Conservation (phyloP, 2,329 filamentous ascomycete species). For the Fonsecaea erecta region DNA sequence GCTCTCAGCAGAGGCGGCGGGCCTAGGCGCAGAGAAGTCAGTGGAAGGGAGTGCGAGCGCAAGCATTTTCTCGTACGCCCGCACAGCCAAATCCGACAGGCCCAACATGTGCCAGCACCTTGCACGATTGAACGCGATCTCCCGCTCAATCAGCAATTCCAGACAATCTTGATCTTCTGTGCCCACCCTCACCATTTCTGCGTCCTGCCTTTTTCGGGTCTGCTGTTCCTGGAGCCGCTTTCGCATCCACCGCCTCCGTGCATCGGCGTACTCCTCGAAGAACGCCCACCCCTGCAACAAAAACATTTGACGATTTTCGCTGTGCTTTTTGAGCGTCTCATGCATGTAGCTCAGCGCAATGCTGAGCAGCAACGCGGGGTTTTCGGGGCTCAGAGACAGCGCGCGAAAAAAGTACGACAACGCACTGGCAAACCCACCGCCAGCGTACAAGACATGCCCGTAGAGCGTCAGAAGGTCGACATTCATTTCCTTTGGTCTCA, state of each 20-base stretch:
- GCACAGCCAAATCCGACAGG: conserved; percentile 71
- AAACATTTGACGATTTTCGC: conserved; percentile 86
- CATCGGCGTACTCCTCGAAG: conserved; percentile 72
- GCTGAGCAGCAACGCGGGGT: conserved; percentile 74
- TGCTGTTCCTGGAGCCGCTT: background rate
- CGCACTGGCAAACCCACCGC: conserved; percentile 80
- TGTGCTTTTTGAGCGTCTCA: conserved; percentile 84
- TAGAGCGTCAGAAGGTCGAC: conserved; percentile 84
- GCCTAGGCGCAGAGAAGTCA: background rate
- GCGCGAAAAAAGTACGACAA: conserved; percentile 86
- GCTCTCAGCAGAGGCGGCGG: background rate
- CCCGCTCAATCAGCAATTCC: conserved; percentile 44
- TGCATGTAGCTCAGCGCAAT: conserved; percentile 86
- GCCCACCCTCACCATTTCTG: background rate
- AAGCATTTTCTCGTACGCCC: conserved; percentile 69
- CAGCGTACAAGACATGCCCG: conserved; percentile 84
- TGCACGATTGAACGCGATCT: conserved; percentile 81
- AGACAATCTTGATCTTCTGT: background rate
- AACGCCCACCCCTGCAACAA: conserved; percentile 85
- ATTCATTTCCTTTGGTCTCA: conserved; percentile 63
- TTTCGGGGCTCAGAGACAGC: conserved; percentile 45
- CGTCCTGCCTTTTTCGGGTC: background rate
- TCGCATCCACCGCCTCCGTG: conserved; percentile 47
- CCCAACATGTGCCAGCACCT: conserved; percentile 77
- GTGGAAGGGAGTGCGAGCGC: conserved; percentile 38